phyloP scores from a whole-genome alignment of 495 filamentous ascomycete species.

The Penicillium ochrochloron region DNA sequence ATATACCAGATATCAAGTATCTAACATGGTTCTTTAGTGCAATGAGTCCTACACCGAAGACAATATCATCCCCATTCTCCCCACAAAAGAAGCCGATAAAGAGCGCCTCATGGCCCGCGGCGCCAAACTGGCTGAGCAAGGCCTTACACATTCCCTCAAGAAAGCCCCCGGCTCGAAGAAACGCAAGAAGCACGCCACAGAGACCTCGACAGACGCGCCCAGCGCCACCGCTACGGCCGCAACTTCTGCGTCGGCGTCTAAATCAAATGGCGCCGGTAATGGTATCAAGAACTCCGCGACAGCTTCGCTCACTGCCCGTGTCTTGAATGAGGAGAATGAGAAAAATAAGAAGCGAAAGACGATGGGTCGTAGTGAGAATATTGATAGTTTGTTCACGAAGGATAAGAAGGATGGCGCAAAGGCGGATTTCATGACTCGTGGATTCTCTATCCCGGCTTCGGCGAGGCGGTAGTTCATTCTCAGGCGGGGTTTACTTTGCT shows the following conservation, averaged over 20 bases:
- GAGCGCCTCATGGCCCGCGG: slow-evolving; percentile 66
- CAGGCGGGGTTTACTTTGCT: slow-evolving; percentile 7
- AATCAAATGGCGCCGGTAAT: slow-evolving; percentile 37
- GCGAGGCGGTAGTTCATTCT: slow-evolving; percentile 32
- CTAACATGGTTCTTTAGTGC: slow-evolving; percentile 52
- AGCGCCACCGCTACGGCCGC: slow-evolving; percentile 11
- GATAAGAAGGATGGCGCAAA: slow-evolving; percentile 57
- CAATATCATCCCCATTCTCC: slow-evolving; percentile 84
- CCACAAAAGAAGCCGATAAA: slow-evolving; percentile 71
- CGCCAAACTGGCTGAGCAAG: slow-evolving; percentile 66
- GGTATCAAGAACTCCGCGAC: slow-evolving; percentile 87
- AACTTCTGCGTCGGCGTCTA: slow-evolving; percentile 18
- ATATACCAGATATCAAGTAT: background rate
- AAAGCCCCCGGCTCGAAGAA: slow-evolving; percentile 75
- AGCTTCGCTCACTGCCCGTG: slow-evolving; percentile 80
- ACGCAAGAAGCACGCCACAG: slow-evolving; percentile 60
- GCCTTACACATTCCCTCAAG: slow-evolving; percentile 87
- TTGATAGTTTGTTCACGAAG: slow-evolving; percentile 71
- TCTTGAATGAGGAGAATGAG: slow-evolving; percentile 83
- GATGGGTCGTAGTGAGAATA: slow-evolving; percentile 64
- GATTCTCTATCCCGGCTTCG: slow-evolving; percentile 64
- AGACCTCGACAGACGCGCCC: slow-evolving; percentile 18
- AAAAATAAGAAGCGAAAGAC: slow-evolving; percentile 79
- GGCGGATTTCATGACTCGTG: slow-evolving; percentile 79
- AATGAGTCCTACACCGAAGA: slow-evolving; percentile 71